These are phyloP conservation scores for Cylindrotheca fusiformis DNA, from an alignment of 108 stramenopile genomes.

Conservation along the genomic window DNA sequence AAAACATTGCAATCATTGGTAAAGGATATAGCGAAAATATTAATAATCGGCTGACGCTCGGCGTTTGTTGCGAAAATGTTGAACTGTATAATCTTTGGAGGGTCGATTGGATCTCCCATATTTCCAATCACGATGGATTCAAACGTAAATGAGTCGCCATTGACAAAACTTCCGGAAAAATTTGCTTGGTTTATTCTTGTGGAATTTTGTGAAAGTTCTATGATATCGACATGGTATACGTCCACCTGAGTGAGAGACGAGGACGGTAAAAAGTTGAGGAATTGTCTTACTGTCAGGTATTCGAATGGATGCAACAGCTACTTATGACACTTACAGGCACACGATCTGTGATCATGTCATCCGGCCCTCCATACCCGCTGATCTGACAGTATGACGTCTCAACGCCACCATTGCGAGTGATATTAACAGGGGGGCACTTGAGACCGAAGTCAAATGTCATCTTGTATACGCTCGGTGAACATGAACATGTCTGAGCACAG, in stretches of 20 bases:
- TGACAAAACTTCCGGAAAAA: slow-evolving; percentile 3
- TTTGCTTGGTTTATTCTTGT: slow-evolving; percentile 9
- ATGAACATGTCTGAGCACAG: slow-evolving; percentile 17
- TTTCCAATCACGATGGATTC: slow-evolving; percentile 9
- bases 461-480: slow-evolving; percentile 20
- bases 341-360: slow-evolving; percentile 17
- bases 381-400: slow-evolving; percentile 11
- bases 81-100: slow-evolving; percentile 15
- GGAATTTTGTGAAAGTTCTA: slow-evolving; percentile 21
- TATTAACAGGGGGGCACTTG: slow-evolving; percentile 16
- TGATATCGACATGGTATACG: slow-evolving; percentile 10
- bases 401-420: slow-evolving; percentile 8
- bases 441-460: slow-evolving; percentile 24
- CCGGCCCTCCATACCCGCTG: slow-evolving; percentile 8
- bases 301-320: no score
- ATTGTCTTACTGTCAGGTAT: not conserved
- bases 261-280: not conserved
- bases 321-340: slow-evolving; percentile 25
- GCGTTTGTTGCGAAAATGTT: slow-evolving; percentile 21
- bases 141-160: slow-evolving; percentile 21
- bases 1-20: slow-evolving; percentile 28
- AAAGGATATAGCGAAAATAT: slow-evolving; percentile 21
- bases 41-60: slow-evolving; percentile 19
- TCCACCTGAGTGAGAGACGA: slow-evolving; percentile 5
- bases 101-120: not conserved